Base-by-base conservation (phyloP, 495 filamentous ascomycete genomes). In the Talaromyces wortmannii region DNA sequence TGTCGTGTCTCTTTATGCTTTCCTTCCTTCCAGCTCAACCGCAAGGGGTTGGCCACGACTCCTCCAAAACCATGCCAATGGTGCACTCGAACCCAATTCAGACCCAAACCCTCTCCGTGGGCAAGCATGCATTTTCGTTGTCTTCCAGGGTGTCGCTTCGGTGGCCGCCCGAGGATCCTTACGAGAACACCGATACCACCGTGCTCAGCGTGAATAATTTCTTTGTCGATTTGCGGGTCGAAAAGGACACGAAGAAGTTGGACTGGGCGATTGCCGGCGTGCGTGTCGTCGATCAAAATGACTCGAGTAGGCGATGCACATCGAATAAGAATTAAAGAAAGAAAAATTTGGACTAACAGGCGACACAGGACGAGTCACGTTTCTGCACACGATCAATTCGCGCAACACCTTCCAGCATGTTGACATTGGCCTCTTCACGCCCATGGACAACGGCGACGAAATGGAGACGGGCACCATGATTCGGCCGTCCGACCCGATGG, bases 121-220 rank as follows among this genome's bases (percentile, higher is more conserved):
- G 52, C 16, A 53, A 53, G 13, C 52, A 53, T 53, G 52, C 52
- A 6, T 53, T 45, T 30, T 53, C 52, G 18, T 7, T 53, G 23
- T 74, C 70, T 15, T 72, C 69, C 2, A 66, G 73, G n/a, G 66
- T 76, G 45, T 75, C 72, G 7, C 55, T 76, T 31, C 69, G 71
- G 59, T 76, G 73, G 73, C 63, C 67, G 8, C 69, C 73, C 7
- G 68, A 69, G 30, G 59, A 68, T 2, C 53, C 70, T 4, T 66
- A 63, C 44, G 73, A 76, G 55, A 71, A 64, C 29, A 76, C 72
- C 30, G 72, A 76, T 33, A 76, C 73, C 30, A 60, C 74, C n/a
- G 72, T 75, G 55, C 64, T 76, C 59, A 71, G 72, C 31, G 71
- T 76, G 0, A 66, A 63, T 7, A 67, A 68, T 53, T 76, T 72